Evolutionary conservation across 805 yeast species (phyloP), one percentile per base, ranked within the genome.

Genomic region (Gaillardinia entomophila): DNA sequence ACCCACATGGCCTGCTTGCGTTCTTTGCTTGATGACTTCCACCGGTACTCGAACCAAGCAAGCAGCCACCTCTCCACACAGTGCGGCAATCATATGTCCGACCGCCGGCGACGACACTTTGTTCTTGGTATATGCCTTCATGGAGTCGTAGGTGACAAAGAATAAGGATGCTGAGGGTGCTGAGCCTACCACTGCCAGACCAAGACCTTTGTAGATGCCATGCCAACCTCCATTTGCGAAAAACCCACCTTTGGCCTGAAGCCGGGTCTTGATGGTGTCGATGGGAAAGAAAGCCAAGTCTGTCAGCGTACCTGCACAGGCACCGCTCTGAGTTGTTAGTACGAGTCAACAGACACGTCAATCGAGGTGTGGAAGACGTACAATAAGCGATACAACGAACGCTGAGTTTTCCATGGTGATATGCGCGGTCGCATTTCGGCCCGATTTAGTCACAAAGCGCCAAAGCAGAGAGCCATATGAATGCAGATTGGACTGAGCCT

Each of bases 181-280:
- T 30, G 94, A 83, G 1, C 97, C 97, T 14, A 89, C 80, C 15
- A 92, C 82, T 5, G 95, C 90, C 24, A 95, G 82, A 3, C 97
- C 97, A 4, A 92, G 67, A 1, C 99, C 99, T 44, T 82, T 71
- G 48, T 92, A 92, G 14, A 92, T 79, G 1, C 97, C 97, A 31
- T 59, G 65, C 75, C 90, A 90, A 1, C 96, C 98, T 18, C 99
- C 99, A 59, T 89, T 90, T 12, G 59, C 64, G 55, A 87, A 85
- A 49, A 92, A 90, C 1, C 98, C 98, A 23, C 96, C 96, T 51
- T 78, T 78, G 14, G 98, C 97, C 56, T 92, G 99, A 12, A 92
- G 65, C 36, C 99, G 68, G 0, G 99, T 92, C 60, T 92, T 92
- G 35, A 92, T 48, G 1, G 99, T 92, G 49, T 92, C 99, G 25